phyloP scores from a whole-genome alignment of 1,284 basidiomycete species.

The Malassezia brasiliensis region DNA sequence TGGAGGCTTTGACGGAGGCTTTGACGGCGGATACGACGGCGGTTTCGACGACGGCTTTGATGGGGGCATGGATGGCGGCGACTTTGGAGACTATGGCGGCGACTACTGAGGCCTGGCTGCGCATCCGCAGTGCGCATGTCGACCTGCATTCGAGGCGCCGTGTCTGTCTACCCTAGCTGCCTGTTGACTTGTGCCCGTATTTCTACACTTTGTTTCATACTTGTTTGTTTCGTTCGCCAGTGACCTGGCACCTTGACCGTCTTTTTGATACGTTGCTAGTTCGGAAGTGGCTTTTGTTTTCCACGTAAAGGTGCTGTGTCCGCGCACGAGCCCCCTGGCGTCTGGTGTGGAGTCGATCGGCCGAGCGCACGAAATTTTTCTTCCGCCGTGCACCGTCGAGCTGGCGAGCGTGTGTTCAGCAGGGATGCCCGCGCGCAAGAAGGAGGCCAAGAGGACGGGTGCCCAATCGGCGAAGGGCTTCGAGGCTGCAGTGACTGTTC shows the following conservation, averaged over 20 bases:
- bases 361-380: constrained; percentile 16
- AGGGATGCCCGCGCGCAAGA: constrained; percentile 8
- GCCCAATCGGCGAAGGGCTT: not conserved
- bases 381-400: constrained; percentile 4
- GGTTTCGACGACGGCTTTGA: not conserved
- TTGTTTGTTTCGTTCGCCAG: too few species aligned
- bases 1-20: not conserved
- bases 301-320: too few species aligned
- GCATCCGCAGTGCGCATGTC: too few species aligned
- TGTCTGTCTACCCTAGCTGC: too few species aligned
- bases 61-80: not conserved
- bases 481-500: too few species aligned
- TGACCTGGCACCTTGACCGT: too few species aligned
- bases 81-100: constrained; percentile 1
- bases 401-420: not conserved
- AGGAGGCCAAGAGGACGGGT: not conserved
- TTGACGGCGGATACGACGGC: not conserved
- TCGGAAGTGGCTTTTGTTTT: too few species aligned
- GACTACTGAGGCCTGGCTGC: not conserved
- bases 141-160: too few species aligned
- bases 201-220: too few species aligned
- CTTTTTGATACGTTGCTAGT: too few species aligned
- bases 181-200: too few species aligned
- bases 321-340: too few species aligned
- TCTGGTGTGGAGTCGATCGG: constrained; percentile 7